Base-by-base conservation (phyloP, 2,329 filamentous ascomycete species). In the Ceratocystis huliohia region DNA sequence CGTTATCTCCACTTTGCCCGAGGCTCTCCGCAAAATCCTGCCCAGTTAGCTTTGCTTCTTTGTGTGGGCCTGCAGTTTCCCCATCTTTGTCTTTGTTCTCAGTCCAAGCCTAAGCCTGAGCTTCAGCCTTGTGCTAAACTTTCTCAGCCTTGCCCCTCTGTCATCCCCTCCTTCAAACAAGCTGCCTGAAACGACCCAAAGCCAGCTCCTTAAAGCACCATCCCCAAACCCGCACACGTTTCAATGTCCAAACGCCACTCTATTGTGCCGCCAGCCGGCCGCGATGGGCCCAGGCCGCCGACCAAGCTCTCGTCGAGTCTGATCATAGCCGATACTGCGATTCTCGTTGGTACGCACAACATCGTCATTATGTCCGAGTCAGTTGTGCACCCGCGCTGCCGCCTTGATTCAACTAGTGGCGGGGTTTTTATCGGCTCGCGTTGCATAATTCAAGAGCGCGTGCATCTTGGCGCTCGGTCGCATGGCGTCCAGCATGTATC, bases 361-460 rank as follows among this genome's bases (percentile, higher is more conserved):
- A 89, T 99, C 69, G 87, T 84, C 57, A 85, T 97, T 69, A 87
- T 87, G 66, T 81, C 88, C 28, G 86, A 91, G 72, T 87, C 85
- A 2, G 83, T 96, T 5, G 77, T 99, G n/a, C 93, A 97, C 72
- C 92, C 94, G 0, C 89, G 92, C 62, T 84, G 87, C 17, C 85
- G 87, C 69, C 82, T 96, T 66, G 88, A 91, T 72, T 88, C 93
- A 7, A 85, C 85, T 67, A 81, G 87, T 64, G 91, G 91, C 3
- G 87, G 91, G 56, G 85, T 97, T 70, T 85, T 86, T 33, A 83
- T 96, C 68, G 91, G 92, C 30, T 85, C 89, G 67, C 85, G 88
- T 64, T 94, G 89, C 71, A 88, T 96, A 59, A 81, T 97, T 56
- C 85, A 88, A 70, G 94, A 97, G 76, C 78, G 84, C 67, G 76